phyloP scores from a whole-genome alignment of 306 rosid genomes.

The Cyclanthera cordifolia region DNA sequence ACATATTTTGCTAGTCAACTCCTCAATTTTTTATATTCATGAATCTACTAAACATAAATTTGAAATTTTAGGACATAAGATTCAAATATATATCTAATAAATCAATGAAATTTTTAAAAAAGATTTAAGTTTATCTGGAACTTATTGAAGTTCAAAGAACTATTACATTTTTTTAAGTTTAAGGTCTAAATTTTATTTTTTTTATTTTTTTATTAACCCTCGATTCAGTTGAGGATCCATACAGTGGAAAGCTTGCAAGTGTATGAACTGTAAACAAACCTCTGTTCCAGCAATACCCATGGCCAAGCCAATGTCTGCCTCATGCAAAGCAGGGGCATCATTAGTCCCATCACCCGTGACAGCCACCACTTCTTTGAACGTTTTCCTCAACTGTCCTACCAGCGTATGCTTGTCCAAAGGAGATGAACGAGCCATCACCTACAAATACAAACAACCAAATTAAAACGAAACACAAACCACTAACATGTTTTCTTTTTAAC shows the following conservation, averaged over 20 bases:
- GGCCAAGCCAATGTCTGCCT: slow-evolving; percentile 88
- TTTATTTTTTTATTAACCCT: not conserved
- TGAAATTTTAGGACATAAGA: too few relatives aligned
- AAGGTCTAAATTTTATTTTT: too few relatives aligned
- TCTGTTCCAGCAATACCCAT: slow-evolving; percentile 98
- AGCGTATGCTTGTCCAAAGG: slow-evolving; percentile 85
- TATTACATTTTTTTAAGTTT: too few relatives aligned
- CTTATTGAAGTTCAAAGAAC: too few relatives aligned
- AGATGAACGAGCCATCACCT: slow-evolving; percentile 94
- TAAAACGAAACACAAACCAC: not conserved
- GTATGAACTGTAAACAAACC: slow-evolving; percentile 34
- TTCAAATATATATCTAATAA: too few relatives aligned
- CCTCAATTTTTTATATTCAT: too few relatives aligned
- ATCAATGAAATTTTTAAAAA: too few relatives aligned
- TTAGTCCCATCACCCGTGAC: slow-evolving; percentile 94
- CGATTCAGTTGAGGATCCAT: not conserved
- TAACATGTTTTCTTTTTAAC: not conserved
- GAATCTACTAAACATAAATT: too few relatives aligned
- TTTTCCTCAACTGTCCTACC: slow-evolving; percentile 50
- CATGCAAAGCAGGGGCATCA: slow-evolving; percentile 88
- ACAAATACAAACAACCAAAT: slow-evolving; percentile 8
- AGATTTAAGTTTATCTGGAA: too few relatives aligned
- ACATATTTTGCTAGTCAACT: too few relatives aligned
- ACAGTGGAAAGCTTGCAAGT: not conserved
- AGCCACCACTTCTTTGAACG: slow-evolving; percentile 67